These are phyloP conservation scores for Globisporangium cylindrosporum DNA, from an alignment of 352 stramenopile species.

Conservation along the genomic window DNA sequence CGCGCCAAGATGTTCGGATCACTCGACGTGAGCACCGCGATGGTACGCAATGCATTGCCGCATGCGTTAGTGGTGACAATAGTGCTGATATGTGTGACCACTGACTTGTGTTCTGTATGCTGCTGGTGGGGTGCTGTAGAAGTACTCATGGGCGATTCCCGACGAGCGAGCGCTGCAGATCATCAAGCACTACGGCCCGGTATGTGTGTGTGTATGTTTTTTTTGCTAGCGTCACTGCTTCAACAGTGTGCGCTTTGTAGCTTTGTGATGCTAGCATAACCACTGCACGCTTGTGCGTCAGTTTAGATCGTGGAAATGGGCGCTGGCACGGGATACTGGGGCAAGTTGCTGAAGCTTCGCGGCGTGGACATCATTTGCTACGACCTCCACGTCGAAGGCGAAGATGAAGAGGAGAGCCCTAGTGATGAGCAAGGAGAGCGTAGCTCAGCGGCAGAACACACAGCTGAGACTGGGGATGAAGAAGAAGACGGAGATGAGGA, in stretches of 20 bases:
- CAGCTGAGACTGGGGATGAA: slow-evolving; percentile 27
- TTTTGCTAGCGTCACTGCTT: background rate
- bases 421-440: slow-evolving; percentile 20
- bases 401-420: slow-evolving; percentile 33
- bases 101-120: background rate
- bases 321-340: slow-evolving; percentile 90
- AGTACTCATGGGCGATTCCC: slow-evolving; percentile 92
- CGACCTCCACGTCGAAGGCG: slow-evolving; percentile 73
- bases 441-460: slow-evolving; percentile 19
- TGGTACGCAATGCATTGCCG: slow-evolving; percentile 34
- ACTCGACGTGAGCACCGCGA: slow-evolving; percentile 76
- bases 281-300: background rate
- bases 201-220: slow-evolving; percentile 15
- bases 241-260: background rate
- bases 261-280: background rate
- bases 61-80: background rate
- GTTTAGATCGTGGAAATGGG: slow-evolving; percentile 88
- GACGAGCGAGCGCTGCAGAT: slow-evolving; percentile 85
- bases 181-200: slow-evolving; percentile 89
- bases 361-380: slow-evolving; percentile 87
- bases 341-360: slow-evolving; percentile 61
- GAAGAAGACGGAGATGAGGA: slow-evolving; percentile 24
- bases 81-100: background rate
- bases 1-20: slow-evolving; percentile 66
- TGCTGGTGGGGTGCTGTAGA: slow-evolving; percentile 32